Base-by-base conservation (phyloP, 129 eudicot species). In the Kitagawia praeruptora region DNA sequence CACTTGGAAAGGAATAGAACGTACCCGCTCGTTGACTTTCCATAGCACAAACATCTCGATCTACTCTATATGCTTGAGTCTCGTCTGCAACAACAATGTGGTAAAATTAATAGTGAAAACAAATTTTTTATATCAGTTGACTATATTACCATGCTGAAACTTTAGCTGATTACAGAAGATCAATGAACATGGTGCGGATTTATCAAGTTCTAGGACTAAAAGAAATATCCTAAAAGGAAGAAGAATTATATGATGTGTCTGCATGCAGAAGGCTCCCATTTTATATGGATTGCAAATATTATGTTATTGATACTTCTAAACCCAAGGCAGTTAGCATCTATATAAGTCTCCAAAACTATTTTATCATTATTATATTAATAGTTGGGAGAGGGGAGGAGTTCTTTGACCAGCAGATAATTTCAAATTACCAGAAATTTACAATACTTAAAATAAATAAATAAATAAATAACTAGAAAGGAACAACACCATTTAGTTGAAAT, bases 11-110 rank as follows among this genome's bases (percentile, higher is more conserved):
- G 77, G 34, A 69, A 18, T 15, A 41, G 15, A 82, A n/a, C 31
- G 73, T 88, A 93, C 98, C 98, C 84, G 88, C 85, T 71, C 75
- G 83, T 78, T 82, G 87, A 79, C 79, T 81, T 87, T 88, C 97
- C 70, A 76, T 53, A 53, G 85, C 80, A 80, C 27, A 77, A 34
- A 87, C 53, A 58, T 89, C 93, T 85, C 84, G 85, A 80, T 79
- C 84, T 48, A 82, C 45, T 75, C 79, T 85, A 49, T 76, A 88
- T 23, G 72, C 70, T 70, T 87, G 92, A 67, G 88, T 83, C 79
- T 89, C 98, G 86, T 86, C 98, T 94, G 89, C 81, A 74, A 79
- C 70, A 75, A 66, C 8, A 8, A 66, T 28, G 21, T 4, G 40
- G 72, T 58, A n/a, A 31, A 12, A 66, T 28, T 31, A 66, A 38